phyloP scores from a whole-genome alignment of 2,329 filamentous ascomycete species.

The Ophiostoma piceae region DNA sequence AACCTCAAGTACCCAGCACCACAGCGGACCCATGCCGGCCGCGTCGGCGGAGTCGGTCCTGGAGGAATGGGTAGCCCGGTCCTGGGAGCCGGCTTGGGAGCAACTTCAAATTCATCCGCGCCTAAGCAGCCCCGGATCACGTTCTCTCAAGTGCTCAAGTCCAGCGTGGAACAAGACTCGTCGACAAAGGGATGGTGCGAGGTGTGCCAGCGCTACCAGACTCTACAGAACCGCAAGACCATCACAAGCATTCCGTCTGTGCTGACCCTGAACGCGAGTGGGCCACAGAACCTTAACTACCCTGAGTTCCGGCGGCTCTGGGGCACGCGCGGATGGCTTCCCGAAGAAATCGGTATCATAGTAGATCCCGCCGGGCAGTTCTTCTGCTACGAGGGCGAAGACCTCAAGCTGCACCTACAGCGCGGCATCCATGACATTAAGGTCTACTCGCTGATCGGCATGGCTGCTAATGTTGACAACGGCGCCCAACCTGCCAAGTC shows the following conservation, averaged over 20 bases:
- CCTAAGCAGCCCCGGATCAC: constrained; percentile 52
- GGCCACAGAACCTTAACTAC: constrained; percentile 47
- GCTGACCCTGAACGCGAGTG: constrained; percentile 78
- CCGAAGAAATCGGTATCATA: constrained; percentile 88
- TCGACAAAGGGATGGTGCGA: constrained; percentile 91
- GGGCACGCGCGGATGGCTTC: constrained; percentile 85
- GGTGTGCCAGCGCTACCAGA: constrained; percentile 84
- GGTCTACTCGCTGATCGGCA: constrained; percentile 85
- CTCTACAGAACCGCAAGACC: constrained; percentile 75
- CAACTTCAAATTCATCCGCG: constrained; percentile 34
- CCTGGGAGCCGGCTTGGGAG: constrained; percentile 10
- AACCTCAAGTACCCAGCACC: constrained; percentile 74
- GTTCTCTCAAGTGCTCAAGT: constrained; percentile 90
- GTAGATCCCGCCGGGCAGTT: constrained; percentile 79
- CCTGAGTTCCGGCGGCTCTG: constrained; percentile 75
- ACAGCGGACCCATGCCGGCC: neutral
- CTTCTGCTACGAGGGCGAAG: constrained; percentile 90
- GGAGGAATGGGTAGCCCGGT: neutral
- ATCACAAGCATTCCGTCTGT: constrained; percentile 78
- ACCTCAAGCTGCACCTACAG: constrained; percentile 73
- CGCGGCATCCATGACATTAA: constrained; percentile 73
- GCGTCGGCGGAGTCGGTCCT: neutral
- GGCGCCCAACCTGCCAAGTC: constrained; percentile 72
- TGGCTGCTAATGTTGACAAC: constrained; percentile 85
- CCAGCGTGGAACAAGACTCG: constrained; percentile 82